Base-by-base conservation (phyloP, 352 stramenopile species). In the Globisporangium viniferum region DNA sequence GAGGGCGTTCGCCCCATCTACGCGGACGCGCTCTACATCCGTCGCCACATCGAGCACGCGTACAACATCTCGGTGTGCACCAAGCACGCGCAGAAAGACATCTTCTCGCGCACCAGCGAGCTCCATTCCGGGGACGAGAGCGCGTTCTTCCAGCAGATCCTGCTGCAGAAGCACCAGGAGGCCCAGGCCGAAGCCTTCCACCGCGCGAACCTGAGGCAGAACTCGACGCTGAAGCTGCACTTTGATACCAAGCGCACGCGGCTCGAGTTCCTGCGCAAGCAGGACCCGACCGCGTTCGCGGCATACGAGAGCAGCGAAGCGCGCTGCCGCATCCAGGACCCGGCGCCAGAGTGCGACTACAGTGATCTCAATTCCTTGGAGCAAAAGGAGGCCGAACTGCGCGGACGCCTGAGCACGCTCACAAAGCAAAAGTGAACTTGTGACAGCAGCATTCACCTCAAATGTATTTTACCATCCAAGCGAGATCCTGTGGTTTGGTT, bases 191-290 rank as follows among this genome's bases (percentile, higher is more conserved):
- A 91, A 61, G 58, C 68, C 7, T 88, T 89, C 67, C 74, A 88
- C 60, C 77, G 79, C 61, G 74, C 76, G 0, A 88, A 87, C 49
- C 61, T 64, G 7, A 73, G 72, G 14, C 85, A 91, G 51, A 93
- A 91, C 56, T 93, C 84, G 48, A 92, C 80, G 18, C 81, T 93
- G 79, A 75, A 86, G 68, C 71, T 90, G 35, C 86, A 94, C 68
- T 73, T 92, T 44, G 82, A 93, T 35, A 79, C 87, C 29, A 93
- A 92, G 74, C 80, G 78, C 48, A 91, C 81, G 22, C 86, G 83
- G 1, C 67, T 90, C 31, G 83, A 90, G 64, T 86, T 92, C 61
- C 82, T 93, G 77, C 78, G 75, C 20, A 77, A 75, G 27, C 81
- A 89, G 70, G 80, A 92, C 65, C 81, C 82, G 27, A 73, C 73